A percentile compares a stretch with the other conserved stretches of the same genome.
Evolutionary conservation across 768 basidiomycete species (phyloP).

Genomic region (Mycena crocata): DNA sequence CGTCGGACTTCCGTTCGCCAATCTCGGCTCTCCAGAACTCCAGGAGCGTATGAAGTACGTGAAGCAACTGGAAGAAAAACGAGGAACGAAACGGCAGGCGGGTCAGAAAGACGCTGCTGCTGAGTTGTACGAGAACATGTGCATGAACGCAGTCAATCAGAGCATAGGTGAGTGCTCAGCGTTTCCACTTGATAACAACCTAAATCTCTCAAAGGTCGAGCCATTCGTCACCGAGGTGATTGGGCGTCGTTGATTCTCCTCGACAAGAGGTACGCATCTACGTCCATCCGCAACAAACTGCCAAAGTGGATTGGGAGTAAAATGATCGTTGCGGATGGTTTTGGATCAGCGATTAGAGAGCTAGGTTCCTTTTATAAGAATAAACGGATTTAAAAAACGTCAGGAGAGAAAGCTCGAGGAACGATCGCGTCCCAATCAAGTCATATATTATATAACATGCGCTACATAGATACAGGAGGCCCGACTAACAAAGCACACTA

Average conservation of each 20-base stretch:
- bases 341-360: constrained; percentile 77
- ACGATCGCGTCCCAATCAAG: too few species aligned
- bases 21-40: constrained; percentile 90
- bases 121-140: constrained; percentile 92
- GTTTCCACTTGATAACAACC: not conserved
- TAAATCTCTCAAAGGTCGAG: constrained; percentile 70
- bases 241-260: constrained; percentile 93
- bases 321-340: constrained; percentile 68
- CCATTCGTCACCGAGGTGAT: constrained; percentile 90
- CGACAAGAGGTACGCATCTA: constrained; percentile 82
- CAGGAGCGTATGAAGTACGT: constrained; percentile 94
- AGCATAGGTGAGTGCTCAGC: constrained; percentile 78
- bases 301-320: constrained; percentile 89
- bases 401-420: not conserved
- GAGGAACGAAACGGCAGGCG: constrained; percentile 44
- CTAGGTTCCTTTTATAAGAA: constrained; percentile 77
- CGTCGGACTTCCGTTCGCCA: constrained; percentile 94
- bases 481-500: too few species aligned
- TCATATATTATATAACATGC: too few species aligned
- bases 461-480: too few species aligned
- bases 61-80: constrained; percentile 64
- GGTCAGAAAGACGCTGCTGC: constrained; percentile 75
- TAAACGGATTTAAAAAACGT: constrained; percentile 50
- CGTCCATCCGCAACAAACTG: constrained; percentile 81
- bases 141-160: constrained; percentile 96